Base-by-base conservation (phyloP, 1,284 basidiomycete species). In the Apiotrichum veenhuisii region DNA sequence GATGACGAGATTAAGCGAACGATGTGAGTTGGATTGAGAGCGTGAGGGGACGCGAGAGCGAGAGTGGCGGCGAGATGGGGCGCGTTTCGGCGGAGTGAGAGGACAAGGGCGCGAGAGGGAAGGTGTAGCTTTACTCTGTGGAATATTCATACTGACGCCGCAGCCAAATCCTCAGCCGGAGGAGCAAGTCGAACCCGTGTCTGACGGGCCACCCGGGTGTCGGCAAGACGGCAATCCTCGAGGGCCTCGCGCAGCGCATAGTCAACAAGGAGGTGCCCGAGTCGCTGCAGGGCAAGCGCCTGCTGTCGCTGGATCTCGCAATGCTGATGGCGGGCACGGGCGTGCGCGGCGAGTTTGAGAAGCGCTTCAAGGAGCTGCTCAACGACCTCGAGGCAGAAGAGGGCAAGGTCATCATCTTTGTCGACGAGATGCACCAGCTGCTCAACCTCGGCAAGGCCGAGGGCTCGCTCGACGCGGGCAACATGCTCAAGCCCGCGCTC, bases 241-340 rank as follows among this genome's bases (percentile, higher is more conserved):
- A 97, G 78, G 93, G 76, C 30, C 59, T 97, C 15, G 93, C 92
- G 0, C 88, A 85, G 66, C 81, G 92, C 17, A 93, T 97, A 58
- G 85, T 95, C 1, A 84, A 88, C 9, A 89, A 87, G 70, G 91
- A 96, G 72, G 91, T 96, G 2, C 93, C 94, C 14, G 92, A 92
- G 80, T 88, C 88, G 57, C 46, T 95, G 11, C 87, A 92, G 62
- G 79, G 85, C 65, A 93, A 91, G 73, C 83, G 87, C 20, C 86
- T 94, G 0, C 81, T 94, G 3, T 85, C 88, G 0, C 82, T 94
- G 49, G 91, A 94, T 73, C 80, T 94, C 2, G 82, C 89, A 0
- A 84, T 85, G 1, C 83, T 94, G 25, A 83, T 95, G 77, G 89
- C 88, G 15, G 91, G 91, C 3, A 89, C 91, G 0, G 90, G 89